Evolutionary conservation across 148 eudicot species (phyloP).

Genomic region (Suaeda aralocaspica): DNA sequence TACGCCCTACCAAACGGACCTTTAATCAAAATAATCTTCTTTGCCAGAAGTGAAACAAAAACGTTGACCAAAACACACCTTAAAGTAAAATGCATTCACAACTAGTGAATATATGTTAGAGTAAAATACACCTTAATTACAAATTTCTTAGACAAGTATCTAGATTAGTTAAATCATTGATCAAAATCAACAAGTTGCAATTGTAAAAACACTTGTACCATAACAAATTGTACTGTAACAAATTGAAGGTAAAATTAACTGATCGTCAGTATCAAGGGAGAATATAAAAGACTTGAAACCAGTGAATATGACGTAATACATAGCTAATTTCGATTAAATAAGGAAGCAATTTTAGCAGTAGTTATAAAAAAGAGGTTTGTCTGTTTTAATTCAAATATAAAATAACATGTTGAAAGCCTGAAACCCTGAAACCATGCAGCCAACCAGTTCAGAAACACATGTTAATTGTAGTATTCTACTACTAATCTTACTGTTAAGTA

Average conservation of each 20-base stretch:
- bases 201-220: not conserved
- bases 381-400: slow-evolving; percentile 2
- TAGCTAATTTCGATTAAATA: not conserved
- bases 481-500: not conserved
- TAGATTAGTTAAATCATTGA: too few species aligned
- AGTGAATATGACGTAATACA: not conserved
- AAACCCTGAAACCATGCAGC: slow-evolving; percentile 4
- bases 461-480: not conserved
- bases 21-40: too few species aligned
- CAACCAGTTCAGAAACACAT: not conserved
- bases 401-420: slow-evolving; percentile 1
- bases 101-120: too few species aligned
- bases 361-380: not conserved
- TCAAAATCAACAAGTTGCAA: too few species aligned
- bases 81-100: too few species aligned
- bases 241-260: not conserved
- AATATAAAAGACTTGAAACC: not conserved
- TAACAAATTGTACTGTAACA: not conserved
- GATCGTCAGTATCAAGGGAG: not conserved
- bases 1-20: too few species aligned
- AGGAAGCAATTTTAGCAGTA: not conserved
- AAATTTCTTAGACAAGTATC: too few species aligned
- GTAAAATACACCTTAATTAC: too few species aligned
- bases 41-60: too few species aligned
- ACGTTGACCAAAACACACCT: too few species aligned